Base-by-base conservation (phyloP, 1,284 basidiomycete species). In the Ustilago vetiveriae region DNA sequence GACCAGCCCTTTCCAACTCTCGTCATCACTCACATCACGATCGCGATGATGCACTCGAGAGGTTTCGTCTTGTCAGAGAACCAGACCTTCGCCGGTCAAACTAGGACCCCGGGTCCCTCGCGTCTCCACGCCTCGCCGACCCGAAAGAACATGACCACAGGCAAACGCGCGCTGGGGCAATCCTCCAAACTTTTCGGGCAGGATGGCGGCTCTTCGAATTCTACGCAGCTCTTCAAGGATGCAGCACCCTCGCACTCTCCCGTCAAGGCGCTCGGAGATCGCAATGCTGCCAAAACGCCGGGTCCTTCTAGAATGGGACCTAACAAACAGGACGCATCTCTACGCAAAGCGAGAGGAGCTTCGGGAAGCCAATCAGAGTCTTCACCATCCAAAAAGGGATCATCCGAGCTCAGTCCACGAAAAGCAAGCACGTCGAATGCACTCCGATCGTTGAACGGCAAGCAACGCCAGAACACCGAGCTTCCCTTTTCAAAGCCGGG, bases 151-250 rank as follows among this genome's bases (percentile, higher is more conserved):
- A 63, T 64, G 69, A 67, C 69, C 11, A 72, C 64, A 10, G 64
- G 59, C 36, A 72, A 64, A 21, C 43, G 51, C 4, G 52, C 50
- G 16, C 19, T 67, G 22, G 59, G 59, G 11, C 52, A 57, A 10
- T 56, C 59, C 2, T 58, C 49, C 11, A 54, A 56, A 21, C 59
- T 50, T 1, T 54, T 67, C n/a, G 64, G 64, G 10, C 59, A 62
- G 32, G 55, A 64, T 2, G 19, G 39, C 3, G 53, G 22, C 23
- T 33, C 54, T 14, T 50, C 42, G 3, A 48, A 54, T 3, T 42
- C 69, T 10, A 67, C 67, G 32, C 64, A 72, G 48, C 69, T 72
- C n/a, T 72, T 72, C 37, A 47, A 59, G 13, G 69, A 72, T 19
- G 22, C 44, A 16, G 44, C 29, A 24, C 35, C 59, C 10, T 54